Percentiles rank a stretch among this genome's conserved stretches.
phyloP scores from a whole-genome alignment of 2,329 filamentous ascomycete species.

The Dryadomyces sulphureus region DNA sequence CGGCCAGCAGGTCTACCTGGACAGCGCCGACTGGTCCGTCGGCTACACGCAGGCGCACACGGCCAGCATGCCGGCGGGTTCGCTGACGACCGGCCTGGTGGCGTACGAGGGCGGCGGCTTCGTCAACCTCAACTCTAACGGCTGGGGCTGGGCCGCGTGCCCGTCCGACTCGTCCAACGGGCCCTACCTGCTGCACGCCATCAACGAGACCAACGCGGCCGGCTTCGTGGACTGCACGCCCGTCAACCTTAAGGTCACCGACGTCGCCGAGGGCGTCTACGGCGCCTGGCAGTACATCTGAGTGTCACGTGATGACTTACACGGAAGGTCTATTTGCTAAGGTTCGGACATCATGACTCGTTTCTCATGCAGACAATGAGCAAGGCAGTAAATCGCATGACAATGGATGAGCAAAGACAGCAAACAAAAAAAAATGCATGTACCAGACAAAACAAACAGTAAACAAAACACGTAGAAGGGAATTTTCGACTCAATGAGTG shows the following conservation, averaged over 20 bases:
- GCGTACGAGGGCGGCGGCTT: constrained; percentile 19
- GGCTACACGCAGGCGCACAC: constrained; percentile 21
- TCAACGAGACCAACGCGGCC: constrained; percentile 14
- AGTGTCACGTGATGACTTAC: not conserved
- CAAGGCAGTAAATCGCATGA: too few relatives aligned
- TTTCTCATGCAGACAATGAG: too few relatives aligned
- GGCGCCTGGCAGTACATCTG: constrained; percentile 19
- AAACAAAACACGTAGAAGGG: too few relatives aligned
- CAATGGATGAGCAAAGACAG: too few relatives aligned
- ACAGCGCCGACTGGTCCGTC: constrained; percentile 14
- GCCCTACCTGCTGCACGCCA: constrained; percentile 15
- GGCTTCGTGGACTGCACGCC: constrained; percentile 12
- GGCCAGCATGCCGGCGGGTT: constrained; percentile 15
- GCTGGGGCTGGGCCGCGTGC: constrained; percentile 17
- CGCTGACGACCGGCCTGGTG: constrained; percentile 14
- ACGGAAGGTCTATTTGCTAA: too few relatives aligned
- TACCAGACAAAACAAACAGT: too few relatives aligned
- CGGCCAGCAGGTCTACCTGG: constrained; percentile 18
- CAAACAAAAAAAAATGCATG: too few relatives aligned
- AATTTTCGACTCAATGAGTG: too few relatives aligned
- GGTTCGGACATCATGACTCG: too few relatives aligned
- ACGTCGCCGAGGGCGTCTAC: too few relatives aligned
- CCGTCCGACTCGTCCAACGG: constrained; percentile 13
- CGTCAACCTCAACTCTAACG: constrained; percentile 18
- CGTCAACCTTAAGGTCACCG: constrained; percentile 17